Evolutionary conservation across 192 early-diverging fungal genomes (phyloP).

Genomic region (Backusella psychrophila): DNA sequence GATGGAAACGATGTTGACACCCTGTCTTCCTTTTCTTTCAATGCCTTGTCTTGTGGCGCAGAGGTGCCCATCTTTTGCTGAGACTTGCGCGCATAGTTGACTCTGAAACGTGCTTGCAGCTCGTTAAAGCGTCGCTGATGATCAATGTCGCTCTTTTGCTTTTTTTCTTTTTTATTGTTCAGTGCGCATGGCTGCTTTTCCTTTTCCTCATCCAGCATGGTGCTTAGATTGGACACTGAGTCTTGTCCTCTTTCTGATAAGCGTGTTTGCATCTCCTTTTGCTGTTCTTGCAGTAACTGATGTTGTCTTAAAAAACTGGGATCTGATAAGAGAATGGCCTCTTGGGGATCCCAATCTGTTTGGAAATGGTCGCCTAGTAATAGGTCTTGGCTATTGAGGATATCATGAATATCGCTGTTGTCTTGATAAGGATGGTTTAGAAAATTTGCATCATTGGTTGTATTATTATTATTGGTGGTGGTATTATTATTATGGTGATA

Average conservation of each 20-base stretch:
- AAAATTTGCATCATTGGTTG: not conserved
- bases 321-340: conserved; percentile 25
- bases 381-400: not conserved
- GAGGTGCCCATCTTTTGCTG: conserved; percentile 17
- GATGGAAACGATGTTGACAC: conserved; percentile 20
- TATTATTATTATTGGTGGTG: not conserved
- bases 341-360: conserved; percentile 7
- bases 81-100: conserved; percentile 30
- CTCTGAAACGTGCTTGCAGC: conserved; percentile 33
- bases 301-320: conserved; percentile 24
- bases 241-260: conserved; percentile 8
- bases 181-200: not conserved
- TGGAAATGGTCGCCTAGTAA: not conserved
- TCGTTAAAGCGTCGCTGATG: conserved; percentile 32
- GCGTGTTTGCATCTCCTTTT: conserved; percentile 21
- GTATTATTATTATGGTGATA: not conserved
- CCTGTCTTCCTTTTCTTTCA: not conserved
- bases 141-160: conserved; percentile 15
- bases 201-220: conserved; percentile 15
- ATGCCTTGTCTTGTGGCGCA: conserved; percentile 3
- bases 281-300: conserved; percentile 29
- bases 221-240: conserved; percentile 15
- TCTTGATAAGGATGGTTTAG: not conserved
- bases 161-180: not conserved
- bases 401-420: not conserved